Conservation (phyloP, 2,329 filamentous ascomycete species). For the Helicocarpus griseus region DNA sequence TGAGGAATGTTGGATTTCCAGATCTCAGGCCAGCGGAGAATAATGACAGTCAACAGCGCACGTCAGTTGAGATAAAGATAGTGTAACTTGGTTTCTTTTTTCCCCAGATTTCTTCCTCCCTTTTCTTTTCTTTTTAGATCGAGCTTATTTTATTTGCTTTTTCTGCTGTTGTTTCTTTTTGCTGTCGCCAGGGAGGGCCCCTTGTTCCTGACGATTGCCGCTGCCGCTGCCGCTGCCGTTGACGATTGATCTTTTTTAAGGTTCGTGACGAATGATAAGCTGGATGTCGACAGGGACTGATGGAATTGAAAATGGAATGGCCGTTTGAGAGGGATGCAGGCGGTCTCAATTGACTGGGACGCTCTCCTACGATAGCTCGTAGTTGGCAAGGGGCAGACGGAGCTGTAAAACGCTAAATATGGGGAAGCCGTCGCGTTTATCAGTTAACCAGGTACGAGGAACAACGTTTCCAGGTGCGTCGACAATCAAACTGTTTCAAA, state of each 20-base stretch:
- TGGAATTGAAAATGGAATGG: neutral
- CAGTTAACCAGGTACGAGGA: neutral
- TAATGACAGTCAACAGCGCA: neutral
- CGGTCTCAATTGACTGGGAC: neutral
- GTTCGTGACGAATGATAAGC: neutral
- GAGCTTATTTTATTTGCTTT: slow-evolving; percentile 1
- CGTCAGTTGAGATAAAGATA: slow-evolving; percentile 1
- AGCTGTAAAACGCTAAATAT: neutral
- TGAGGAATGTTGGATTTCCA: neutral
- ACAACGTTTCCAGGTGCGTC: neutral
- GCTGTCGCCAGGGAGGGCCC: neutral
- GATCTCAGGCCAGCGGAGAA: neutral
- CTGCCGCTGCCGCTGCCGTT: neutral
- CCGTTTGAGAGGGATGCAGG: too few species aligned
- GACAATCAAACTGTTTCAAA: neutral
- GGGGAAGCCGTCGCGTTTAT: neutral
- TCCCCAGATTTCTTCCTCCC: neutral
- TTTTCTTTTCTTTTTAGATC: neutral
- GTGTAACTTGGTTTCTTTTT: slow-evolving; percentile 7
- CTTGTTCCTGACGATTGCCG: neutral
- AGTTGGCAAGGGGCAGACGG: neutral
- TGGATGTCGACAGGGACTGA: neutral
- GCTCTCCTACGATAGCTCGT: neutral
- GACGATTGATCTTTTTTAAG: neutral
- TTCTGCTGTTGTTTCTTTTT: slow-evolving; percentile 1